Conservation (phyloP, 73 alveolate genomes). For the Blepharisma stoltei region DNA sequence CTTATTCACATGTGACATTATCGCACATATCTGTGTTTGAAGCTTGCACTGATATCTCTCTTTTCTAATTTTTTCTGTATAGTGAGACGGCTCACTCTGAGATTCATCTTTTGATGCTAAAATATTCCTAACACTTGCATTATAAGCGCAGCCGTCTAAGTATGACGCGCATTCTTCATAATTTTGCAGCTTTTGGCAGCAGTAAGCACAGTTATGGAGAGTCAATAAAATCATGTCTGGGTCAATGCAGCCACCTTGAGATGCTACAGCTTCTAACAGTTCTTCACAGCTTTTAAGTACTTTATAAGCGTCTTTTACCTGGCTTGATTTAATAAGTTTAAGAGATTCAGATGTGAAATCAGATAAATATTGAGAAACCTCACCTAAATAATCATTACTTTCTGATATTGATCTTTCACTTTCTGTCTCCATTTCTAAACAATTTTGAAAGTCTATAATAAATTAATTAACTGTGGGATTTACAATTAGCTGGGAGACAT, state of each 20-base stretch:
- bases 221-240: neutral
- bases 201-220: conserved; percentile 14
- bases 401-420: conserved; percentile 8
- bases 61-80: conserved; percentile 57
- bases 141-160: conserved; percentile 62
- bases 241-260: conserved; percentile 50
- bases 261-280: conserved; percentile 48
- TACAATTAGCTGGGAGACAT: no score
- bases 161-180: conserved; percentile 66
- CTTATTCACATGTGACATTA: conserved; percentile 66
- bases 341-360: neutral
- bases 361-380: neutral
- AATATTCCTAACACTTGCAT: conserved; percentile 3
- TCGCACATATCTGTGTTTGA: conserved; percentile 89
- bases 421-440: neutral
- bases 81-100: neutral
- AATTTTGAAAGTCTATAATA: no score
- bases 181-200: conserved; percentile 58
- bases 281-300: conserved; percentile 50
- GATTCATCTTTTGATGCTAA: neutral
- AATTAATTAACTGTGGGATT: no score
- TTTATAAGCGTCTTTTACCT: conserved; percentile 48
- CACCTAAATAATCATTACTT: conserved; percentile 11
- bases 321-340: conserved; percentile 36
- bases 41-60: conserved; percentile 75